Percentiles rank a stretch among this genome's conserved stretches.
phyloP scores from a whole-genome alignment of 148 eudicot genomes.

The Cornus kousa region DNA sequence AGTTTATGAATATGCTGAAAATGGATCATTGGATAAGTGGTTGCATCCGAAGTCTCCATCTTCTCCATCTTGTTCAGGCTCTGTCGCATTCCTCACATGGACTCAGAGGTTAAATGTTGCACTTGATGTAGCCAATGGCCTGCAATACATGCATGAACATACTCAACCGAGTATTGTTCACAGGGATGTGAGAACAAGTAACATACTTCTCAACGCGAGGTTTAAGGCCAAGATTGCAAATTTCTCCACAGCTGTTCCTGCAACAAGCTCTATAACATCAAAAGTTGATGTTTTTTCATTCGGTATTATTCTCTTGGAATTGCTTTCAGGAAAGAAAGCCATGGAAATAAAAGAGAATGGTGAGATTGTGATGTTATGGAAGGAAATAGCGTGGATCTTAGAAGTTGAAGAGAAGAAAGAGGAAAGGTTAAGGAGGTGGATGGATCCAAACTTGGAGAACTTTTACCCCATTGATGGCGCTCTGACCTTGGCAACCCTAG shows the following conservation, averaged over 20 bases:
- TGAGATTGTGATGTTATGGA: conserved; percentile 30
- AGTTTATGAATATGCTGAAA: conserved; percentile 43
- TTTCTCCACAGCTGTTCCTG: conserved; percentile 36
- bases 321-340: conserved; percentile 43
- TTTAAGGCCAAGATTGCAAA: conserved; percentile 49
- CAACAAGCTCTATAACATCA: conserved; percentile 21
- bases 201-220: conserved; percentile 38
- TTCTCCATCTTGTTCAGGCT: conserved; percentile 15
- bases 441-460: conserved; percentile 33
- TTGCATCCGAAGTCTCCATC: conserved; percentile 16
- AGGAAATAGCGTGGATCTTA: conserved; percentile 32
- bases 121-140: conserved; percentile 42
- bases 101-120: conserved; percentile 36
- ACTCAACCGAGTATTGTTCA: conserved; percentile 45
- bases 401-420: conserved; percentile 27
- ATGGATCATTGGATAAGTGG: conserved; percentile 44
- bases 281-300: conserved; percentile 47
- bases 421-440: conserved; percentile 37
- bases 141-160: conserved; percentile 53
- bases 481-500: conserved; percentile 36
- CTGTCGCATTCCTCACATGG: conserved; percentile 29
- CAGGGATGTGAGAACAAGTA: conserved; percentile 32
- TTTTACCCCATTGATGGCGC: conserved; percentile 41
- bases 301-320: conserved; percentile 41
- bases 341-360: conserved; percentile 30